phyloP scores from a whole-genome alignment of 768 basidiomycete species.

The Tricholomella constricta region DNA sequence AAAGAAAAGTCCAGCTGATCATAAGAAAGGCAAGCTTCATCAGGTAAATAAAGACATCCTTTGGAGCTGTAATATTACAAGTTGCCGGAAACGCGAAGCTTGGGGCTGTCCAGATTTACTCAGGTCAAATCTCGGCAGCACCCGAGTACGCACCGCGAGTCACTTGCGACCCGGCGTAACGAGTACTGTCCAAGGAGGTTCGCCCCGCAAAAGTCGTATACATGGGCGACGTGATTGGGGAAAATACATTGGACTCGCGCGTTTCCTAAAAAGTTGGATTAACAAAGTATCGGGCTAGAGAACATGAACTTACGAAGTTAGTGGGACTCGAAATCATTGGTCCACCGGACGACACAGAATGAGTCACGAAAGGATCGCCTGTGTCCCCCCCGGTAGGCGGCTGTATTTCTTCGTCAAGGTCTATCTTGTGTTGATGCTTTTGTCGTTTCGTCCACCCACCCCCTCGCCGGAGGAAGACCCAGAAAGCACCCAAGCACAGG shows the following conservation, averaged over 20 bases:
- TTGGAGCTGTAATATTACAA: neutral
- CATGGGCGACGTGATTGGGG: constrained; percentile 28
- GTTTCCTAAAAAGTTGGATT: constrained; percentile 5
- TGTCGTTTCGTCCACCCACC: constrained; percentile 6
- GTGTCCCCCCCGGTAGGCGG: neutral
- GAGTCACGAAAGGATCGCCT: neutral
- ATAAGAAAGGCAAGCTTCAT: neutral
- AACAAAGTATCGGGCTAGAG: neutral
- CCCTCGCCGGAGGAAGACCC: constrained; percentile 33
- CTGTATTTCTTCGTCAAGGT: constrained; percentile 21
- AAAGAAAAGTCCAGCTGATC: neutral
- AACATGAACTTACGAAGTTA: neutral
- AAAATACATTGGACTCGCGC: constrained; percentile 20
- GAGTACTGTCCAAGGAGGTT: constrained; percentile 33
- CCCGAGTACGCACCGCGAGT: constrained; percentile 30
- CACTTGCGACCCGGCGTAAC: constrained; percentile 18
- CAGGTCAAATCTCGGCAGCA: constrained; percentile 32
- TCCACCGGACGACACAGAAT: constrained; percentile 11
- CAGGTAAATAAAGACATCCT: neutral
- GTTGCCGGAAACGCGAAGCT: neutral
- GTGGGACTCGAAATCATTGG: neutral
- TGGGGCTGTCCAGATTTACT: neutral
- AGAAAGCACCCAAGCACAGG: constrained; percentile 38
- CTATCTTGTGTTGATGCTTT: constrained; percentile 3
- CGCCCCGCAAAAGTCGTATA: constrained; percentile 30